Percentiles rank a stretch among this genome's conserved stretches.
phyloP scores from a whole-genome alignment of 78 protist genomes.

The Dictyostelium brefeldianum region DNA sequence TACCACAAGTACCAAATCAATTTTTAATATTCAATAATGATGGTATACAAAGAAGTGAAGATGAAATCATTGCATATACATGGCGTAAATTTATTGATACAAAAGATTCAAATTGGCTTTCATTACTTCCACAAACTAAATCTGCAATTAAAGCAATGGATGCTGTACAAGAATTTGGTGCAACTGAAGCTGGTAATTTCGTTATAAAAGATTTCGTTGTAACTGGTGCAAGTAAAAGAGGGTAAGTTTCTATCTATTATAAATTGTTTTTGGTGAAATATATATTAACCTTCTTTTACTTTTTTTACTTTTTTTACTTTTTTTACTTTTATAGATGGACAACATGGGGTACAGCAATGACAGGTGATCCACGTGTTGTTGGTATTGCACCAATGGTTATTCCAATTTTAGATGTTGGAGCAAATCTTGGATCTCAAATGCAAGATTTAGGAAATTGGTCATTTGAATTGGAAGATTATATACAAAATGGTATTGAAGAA shows the following conservation, averaged over 20 bases:
- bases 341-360: constrained; percentile 55
- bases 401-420: constrained; percentile 13
- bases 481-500: not conserved
- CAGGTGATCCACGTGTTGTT: constrained; percentile 59
- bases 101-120: not conserved
- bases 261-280: not conserved
- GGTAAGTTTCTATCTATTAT: constrained; percentile 19
- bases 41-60: constrained; percentile 54
- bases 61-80: constrained; percentile 72
- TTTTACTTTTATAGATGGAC: too few relatives aligned
- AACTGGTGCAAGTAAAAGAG: constrained; percentile 56
- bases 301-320: too few relatives aligned
- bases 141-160: constrained; percentile 62
- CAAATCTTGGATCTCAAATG: constrained; percentile 2
- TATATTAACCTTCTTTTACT: too few relatives aligned
- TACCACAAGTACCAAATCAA: constrained; percentile 72
- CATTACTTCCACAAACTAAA: not conserved
- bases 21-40: constrained; percentile 31
- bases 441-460: constrained; percentile 48
- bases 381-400: constrained; percentile 75
- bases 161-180: constrained; percentile 46
- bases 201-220: constrained; percentile 43
- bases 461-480: constrained; percentile 35
- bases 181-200: not conserved
- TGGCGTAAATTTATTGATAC: not conserved